phyloP scores from a whole-genome alignment of 2,329 filamentous ascomycete species.

The Trichoderma harzianum region DNA sequence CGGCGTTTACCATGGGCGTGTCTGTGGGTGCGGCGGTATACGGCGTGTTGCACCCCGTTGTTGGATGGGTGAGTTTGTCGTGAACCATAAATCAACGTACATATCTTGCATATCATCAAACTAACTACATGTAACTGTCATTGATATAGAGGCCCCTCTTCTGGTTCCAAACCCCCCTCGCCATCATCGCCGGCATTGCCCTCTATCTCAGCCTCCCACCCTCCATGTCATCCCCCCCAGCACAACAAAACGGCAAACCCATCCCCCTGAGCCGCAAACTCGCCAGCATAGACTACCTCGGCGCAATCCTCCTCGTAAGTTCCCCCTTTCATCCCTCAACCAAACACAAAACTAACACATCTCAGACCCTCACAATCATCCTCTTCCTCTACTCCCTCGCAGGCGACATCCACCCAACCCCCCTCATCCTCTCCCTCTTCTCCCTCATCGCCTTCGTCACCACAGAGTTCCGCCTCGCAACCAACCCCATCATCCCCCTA shows the following conservation, averaged over 20 bases:
- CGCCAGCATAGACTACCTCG: conserved; percentile 65
- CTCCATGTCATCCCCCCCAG: not conserved
- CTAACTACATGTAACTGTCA: too few species aligned
- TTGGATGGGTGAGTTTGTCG: conserved; percentile 63
- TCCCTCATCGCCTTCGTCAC: conserved; percentile 53
- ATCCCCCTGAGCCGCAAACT: not conserved
- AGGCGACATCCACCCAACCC: conserved; percentile 55
- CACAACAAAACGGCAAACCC: not conserved
- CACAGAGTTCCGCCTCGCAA: conserved; percentile 61
- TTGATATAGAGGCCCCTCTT: conserved; percentile 63
- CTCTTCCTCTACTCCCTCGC: conserved; percentile 71
- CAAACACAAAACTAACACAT: not conserved
- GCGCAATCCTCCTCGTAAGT: conserved; percentile 62
- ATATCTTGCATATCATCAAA: not conserved
- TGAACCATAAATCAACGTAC: accelerated
- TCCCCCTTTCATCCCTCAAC: not conserved
- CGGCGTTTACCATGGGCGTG: conserved; percentile 68
- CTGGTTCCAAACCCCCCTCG: conserved; percentile 65
- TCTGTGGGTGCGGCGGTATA: conserved; percentile 69
- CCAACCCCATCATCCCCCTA: conserved; percentile 73
- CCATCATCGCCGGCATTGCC: conserved; percentile 56
- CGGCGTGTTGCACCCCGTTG: conserved; percentile 57
- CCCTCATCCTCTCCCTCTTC: conserved; percentile 57
- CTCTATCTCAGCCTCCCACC: conserved; percentile 65
- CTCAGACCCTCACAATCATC: conserved; percentile 60